phyloP scores from a whole-genome alignment of 768 basidiomycete genomes.

The Postia placenta region DNA sequence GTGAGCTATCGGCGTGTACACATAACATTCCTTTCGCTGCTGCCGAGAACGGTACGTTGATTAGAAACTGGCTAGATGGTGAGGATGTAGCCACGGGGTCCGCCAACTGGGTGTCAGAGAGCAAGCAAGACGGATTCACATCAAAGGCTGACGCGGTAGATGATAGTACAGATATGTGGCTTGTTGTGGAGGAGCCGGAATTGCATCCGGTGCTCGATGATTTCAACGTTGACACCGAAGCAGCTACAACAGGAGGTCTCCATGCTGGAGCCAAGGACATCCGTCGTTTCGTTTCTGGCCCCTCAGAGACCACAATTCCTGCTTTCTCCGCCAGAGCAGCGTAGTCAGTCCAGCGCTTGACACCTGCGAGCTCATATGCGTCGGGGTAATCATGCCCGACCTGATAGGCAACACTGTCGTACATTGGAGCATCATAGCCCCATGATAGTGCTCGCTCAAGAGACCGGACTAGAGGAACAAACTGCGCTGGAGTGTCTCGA shows the following conservation, averaged over 20 bases:
- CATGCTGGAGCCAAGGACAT: not conserved
- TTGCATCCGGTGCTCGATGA: not conserved
- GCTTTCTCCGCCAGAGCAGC: slow-evolving; percentile 8
- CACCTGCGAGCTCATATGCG: slow-evolving; percentile 9
- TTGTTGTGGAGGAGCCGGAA: not conserved
- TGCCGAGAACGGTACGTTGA: not conserved
- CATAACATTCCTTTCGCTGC: no score
- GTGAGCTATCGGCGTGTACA: not conserved
- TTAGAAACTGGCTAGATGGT: not conserved
- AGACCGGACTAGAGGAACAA: slow-evolving; percentile 4
- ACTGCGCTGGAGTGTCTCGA: slow-evolving; percentile 6
- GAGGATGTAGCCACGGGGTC: no score
- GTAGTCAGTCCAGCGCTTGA: slow-evolving; percentile 11
- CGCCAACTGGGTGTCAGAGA: not conserved
- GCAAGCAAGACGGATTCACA: not conserved
- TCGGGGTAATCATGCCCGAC: not conserved
- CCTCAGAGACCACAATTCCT: slow-evolving; percentile 11
- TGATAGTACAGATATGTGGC: not conserved
- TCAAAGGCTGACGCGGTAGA: not conserved
- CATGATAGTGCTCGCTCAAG: not conserved
- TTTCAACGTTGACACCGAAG: not conserved
- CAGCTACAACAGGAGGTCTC: no score
- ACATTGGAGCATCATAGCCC: slow-evolving; percentile 2
- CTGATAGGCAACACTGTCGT: slow-evolving; percentile 5
- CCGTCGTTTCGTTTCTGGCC: slow-evolving; percentile 4